A percentile compares a stretch with the other conserved stretches of the same genome.
Evolutionary conservation across 306 rosid genomes (phyloP).

Genomic region (Astragalus glycyphyllos): DNA sequence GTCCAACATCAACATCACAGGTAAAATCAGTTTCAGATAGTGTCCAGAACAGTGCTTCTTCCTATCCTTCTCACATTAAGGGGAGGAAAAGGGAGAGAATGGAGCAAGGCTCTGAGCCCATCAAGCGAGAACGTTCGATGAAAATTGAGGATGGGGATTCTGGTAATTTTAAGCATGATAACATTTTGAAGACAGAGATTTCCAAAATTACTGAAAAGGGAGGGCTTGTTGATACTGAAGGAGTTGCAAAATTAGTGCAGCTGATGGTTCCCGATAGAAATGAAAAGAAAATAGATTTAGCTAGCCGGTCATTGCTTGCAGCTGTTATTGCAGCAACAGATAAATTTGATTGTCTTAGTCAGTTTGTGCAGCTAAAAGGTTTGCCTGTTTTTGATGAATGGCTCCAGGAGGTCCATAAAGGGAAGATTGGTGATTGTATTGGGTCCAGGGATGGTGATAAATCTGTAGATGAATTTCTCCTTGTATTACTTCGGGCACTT

Average conservation of each 20-base stretch:
- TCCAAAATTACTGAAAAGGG: conserved; percentile 79
- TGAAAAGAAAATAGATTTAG: conserved; percentile 77
- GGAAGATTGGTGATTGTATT: conserved; percentile 70
- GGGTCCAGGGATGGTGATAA: conserved; percentile 68
- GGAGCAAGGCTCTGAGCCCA: conserved; percentile 71
- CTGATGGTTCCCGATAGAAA: conserved; percentile 70
- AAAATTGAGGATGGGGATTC: conserved; percentile 75
- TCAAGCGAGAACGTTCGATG: conserved; percentile 62
- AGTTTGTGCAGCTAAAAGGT: conserved; percentile 78
- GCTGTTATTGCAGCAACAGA: conserved; percentile 82
- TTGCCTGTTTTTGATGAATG: conserved; percentile 86
- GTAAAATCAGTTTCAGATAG: conserved; percentile 77
- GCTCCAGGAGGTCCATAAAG: conserved; percentile 90
- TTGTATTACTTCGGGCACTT: conserved; percentile 79
- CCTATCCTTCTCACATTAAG: conserved; percentile 68
- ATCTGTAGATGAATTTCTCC: conserved; percentile 80
- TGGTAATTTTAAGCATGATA: conserved; percentile 60
- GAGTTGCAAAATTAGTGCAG: conserved; percentile 81
- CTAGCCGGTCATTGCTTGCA: conserved; percentile 73
- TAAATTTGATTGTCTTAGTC: conserved; percentile 66
- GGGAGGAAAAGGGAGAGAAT: conserved; percentile 81
- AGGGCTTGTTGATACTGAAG: conserved; percentile 70
- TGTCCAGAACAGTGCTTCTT: conserved; percentile 67
- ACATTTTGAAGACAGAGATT: conserved; percentile 67
- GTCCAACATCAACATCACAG: conserved; percentile 77